A percentile compares a stretch with the other conserved stretches of the same genome.
Evolutionary conservation across 202 grass and related monocot species (phyloP).

Genomic region (Tripidium arundinaceum): DNA sequence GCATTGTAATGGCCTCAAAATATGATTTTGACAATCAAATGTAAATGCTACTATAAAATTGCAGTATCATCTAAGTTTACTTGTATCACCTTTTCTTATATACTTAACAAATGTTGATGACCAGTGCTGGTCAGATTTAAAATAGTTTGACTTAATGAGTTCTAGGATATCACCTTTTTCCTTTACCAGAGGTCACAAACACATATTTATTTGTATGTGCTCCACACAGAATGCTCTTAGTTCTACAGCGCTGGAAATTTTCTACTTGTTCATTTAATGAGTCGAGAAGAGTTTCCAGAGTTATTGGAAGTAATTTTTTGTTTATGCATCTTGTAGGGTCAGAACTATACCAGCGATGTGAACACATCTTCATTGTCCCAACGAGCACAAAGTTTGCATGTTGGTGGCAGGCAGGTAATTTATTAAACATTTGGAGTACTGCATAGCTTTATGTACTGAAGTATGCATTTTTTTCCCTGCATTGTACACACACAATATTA

Average conservation of each 20-base stretch:
- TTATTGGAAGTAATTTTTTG: slow-evolving; percentile 21
- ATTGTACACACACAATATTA: background rate
- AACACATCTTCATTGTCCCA: slow-evolving; percentile 30
- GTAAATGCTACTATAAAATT: background rate
- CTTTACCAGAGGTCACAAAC: background rate
- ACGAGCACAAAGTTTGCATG: slow-evolving; percentile 23
- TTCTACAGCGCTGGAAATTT: slow-evolving; percentile 7
- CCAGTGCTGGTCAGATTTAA: background rate
- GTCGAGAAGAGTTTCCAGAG: background rate
- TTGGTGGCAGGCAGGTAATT: slow-evolving; percentile 43
- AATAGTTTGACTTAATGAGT: background rate
- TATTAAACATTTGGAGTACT: background rate
- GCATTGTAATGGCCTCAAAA: background rate
- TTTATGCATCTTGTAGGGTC: slow-evolving; percentile 28
- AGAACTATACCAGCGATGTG: slow-evolving; percentile 31
- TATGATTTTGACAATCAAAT: background rate
- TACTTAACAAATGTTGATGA: background rate
- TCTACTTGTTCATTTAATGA: background rate
- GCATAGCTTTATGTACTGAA: background rate
- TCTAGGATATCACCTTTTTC: background rate
- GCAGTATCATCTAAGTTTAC: background rate
- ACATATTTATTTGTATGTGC: slow-evolving; percentile 14
- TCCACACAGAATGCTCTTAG: background rate
- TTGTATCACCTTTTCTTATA: background rate
- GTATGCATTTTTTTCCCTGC: background rate